Evolutionary conservation across 2,329 filamentous ascomycete genomes (phyloP).

Genomic region (Aureobasidium sp.): DNA sequence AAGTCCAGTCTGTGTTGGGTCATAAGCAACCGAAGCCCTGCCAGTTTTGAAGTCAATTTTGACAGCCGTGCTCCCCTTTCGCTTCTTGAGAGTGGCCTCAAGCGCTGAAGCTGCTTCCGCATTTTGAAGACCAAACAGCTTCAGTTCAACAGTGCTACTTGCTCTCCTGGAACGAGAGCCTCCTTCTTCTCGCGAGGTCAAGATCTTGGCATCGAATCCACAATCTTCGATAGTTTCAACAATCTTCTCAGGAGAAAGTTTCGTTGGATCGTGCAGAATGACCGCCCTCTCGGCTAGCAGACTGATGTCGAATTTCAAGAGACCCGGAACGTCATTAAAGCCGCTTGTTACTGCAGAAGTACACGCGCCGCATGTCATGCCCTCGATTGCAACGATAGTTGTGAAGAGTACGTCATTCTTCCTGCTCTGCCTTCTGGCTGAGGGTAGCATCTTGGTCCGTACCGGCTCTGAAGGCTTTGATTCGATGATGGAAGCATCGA

Average conservation of each 20-base stretch:
- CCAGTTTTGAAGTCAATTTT: constrained; percentile 67
- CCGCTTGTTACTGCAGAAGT: constrained; percentile 84
- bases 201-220: constrained; percentile 77
- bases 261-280: constrained; percentile 69
- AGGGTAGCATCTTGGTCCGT: constrained; percentile 26
- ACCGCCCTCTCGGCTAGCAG: constrained; percentile 87
- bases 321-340: constrained; percentile 68
- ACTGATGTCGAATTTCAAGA: constrained; percentile 90
- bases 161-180: constrained; percentile 27
- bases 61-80: constrained; percentile 68
- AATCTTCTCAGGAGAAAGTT: constrained; percentile 67
- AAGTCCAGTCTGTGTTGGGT: constrained; percentile 66
- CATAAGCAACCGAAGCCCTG: constrained; percentile 66
- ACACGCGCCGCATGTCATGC: constrained; percentile 97
- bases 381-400: constrained; percentile 83
- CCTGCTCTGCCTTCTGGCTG: constrained; percentile 31
- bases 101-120: constrained; percentile 64
- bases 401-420: constrained; percentile 45
- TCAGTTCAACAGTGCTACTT: constrained; percentile 65
- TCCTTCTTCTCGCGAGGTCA: constrained; percentile 63
- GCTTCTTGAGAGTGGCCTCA: constrained; percentile 57
- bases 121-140: constrained; percentile 72
- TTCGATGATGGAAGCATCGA: constrained; percentile 79
- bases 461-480: constrained; percentile 47
- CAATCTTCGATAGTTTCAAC: constrained; percentile 78